Evolutionary conservation across 345 rosid species (phyloP), one percentile per base, ranked within the genome.

Genomic region (Eucalyptus regnans): DNA sequence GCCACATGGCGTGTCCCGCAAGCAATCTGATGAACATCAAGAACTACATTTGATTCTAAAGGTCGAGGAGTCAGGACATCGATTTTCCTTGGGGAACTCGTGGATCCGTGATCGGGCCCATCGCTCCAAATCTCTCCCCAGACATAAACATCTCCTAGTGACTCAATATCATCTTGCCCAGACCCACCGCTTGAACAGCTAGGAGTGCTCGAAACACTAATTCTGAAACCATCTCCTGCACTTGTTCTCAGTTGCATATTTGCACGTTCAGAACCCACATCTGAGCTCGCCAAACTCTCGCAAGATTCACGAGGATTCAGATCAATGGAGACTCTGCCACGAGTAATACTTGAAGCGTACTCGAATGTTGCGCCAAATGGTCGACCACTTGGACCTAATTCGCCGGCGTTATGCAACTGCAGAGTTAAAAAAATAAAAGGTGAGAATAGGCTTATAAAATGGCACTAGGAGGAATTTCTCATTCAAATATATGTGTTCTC

Each of bases 131-230:
- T 94, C 90, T 94, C 99, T 88, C 99, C 99, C 99, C 99, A 98
- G 12, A 97, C 89, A 89, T 96, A 98, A 89, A 98, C 97, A 93
- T 98, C 99, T 25, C 99, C 99, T 81, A 98, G 91, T 23, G 98
- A 97, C 90, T 98, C 99, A 89, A 98, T 96, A 91, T 98, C 99
- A 96, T 98, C 99, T 89, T 96, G 99, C 90, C 99, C 99, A 79
- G 98, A 97, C 86, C 98, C 97, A 76, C 96, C 96, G 92, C 97
- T 96, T 31, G 99, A 95, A 94, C 97, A 94, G 91, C 99, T 96
- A 87, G 98, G 99, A 87, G 98, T 93, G 93, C 99, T 97, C 88
- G 98, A 97, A 92, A 97, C 97, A 91, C 99, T 97, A 87, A 97
- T 90, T 87, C 99, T 95, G 87, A 96, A 95, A 93, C 98, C 99